Evolutionary conservation across 2,329 filamentous ascomycete genomes (phyloP).

Genomic region (Monosporascus sp.): DNA sequence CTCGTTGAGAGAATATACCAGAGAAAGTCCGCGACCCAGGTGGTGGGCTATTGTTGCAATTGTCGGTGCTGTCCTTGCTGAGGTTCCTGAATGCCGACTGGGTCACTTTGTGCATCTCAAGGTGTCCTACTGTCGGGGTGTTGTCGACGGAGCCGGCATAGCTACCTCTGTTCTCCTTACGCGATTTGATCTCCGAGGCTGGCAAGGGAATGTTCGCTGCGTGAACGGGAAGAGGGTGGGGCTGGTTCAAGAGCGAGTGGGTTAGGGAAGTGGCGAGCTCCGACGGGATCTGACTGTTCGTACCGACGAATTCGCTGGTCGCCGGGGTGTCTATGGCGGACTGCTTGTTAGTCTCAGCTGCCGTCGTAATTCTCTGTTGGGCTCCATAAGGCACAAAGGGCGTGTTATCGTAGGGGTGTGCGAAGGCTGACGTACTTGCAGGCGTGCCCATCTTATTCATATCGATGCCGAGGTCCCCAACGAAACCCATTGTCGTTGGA

Average conservation of each 20-base stretch:
- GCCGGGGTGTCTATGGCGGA: conserved; percentile 15
- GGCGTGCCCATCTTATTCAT: conserved; percentile 17
- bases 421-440: conserved; percentile 18
- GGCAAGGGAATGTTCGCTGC: conserved; percentile 25
- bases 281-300: conserved; percentile 23
- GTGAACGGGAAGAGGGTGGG: conserved; percentile 32
- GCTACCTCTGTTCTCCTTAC: conserved; percentile 37
- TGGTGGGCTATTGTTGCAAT: conserved; percentile 22
- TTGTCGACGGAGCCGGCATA: conserved; percentile 17
- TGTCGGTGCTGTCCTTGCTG: conserved; percentile 17
- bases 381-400: neutral
- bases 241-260: conserved; percentile 44
- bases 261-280: conserved; percentile 40
- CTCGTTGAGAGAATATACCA: conserved; percentile 21
- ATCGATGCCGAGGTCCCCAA: conserved; percentile 19
- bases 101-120: conserved; percentile 36
- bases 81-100: conserved; percentile 31
- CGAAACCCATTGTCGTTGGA: conserved; percentile 27
- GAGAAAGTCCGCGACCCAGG: conserved; percentile 24
- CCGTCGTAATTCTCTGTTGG: neutral
- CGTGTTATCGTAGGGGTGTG: neutral
- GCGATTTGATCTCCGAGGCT: conserved; percentile 35
- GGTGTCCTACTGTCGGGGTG: conserved; percentile 20
- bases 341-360: conserved; percentile 6
- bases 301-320: conserved; percentile 21